A percentile compares a stretch with the other conserved stretches of the same genome.
These are phyloP conservation scores for Plectosphaerella cucumerina DNA, from an alignment of 2,329 filamentous ascomycete genomes.

Conservation along the genomic window DNA sequence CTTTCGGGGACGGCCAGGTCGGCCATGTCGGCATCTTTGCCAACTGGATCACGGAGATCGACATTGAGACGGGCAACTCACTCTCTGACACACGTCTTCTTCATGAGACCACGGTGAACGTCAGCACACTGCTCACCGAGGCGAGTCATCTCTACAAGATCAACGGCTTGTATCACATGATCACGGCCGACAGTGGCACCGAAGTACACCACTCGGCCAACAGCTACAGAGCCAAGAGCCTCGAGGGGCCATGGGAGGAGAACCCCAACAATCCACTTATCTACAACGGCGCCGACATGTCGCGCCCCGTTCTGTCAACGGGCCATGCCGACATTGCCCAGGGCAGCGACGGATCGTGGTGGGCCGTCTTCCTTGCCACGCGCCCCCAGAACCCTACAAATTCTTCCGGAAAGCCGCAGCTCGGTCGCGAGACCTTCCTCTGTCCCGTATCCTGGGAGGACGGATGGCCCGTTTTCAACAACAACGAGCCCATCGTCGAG, in stretches of 20 bases:
- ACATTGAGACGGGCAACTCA: conserved; percentile 11
- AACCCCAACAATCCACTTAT: conserved; percentile 12
- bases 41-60: conserved; percentile 13
- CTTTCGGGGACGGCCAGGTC: conserved; percentile 7
- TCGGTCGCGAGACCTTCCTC: conserved; percentile 11
- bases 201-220: conserved; percentile 11
- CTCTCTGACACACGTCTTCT: conserved; percentile 9
- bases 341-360: conserved; percentile 8
- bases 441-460: conserved; percentile 10
- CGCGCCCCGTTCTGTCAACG: conserved; percentile 10
- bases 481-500: conserved; percentile 6
- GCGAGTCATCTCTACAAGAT: conserved; percentile 13
- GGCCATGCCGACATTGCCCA: conserved; percentile 12
- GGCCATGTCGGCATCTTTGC: conserved; percentile 10
- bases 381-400: conserved; percentile 10
- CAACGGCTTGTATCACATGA: conserved; percentile 11
- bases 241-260: conserved; percentile 9
- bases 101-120: conserved; percentile 9
- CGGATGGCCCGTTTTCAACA: conserved; percentile 13
- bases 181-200: conserved; percentile 12
- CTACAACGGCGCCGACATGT: conserved; percentile 12
- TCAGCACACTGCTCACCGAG: conserved; percentile 4
- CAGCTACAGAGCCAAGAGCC: conserved; percentile 6
- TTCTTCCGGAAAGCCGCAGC: conserved; percentile 7
- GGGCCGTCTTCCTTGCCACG: conserved; percentile 12